Percentiles rank a stretch among this genome's conserved stretches.
phyloP scores from a whole-genome alignment of 768 basidiomycete species.

The Agaricus blazei region DNA sequence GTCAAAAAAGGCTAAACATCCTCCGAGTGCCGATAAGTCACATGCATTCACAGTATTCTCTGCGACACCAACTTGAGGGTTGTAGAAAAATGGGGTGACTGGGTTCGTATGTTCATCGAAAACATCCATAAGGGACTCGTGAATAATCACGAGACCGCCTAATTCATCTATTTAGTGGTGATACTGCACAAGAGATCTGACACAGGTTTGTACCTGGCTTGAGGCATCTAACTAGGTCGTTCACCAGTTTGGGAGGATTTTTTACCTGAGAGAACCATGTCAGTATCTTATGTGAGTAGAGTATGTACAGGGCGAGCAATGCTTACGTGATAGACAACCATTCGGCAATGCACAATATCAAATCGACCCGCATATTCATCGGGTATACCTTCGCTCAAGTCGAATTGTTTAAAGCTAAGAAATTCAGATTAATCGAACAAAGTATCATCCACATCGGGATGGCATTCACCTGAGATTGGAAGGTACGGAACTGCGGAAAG shows the following conservation, averaged over 20 bases:
- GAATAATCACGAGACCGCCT: conserved; percentile 19
- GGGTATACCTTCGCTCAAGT: conserved; percentile 17
- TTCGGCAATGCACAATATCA: conserved; percentile 23
- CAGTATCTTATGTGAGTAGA: background rate
- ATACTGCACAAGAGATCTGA: background rate
- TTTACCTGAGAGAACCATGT: conserved; percentile 9
- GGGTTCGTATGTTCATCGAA: conserved; percentile 15
- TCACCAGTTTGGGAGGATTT: conserved; percentile 14
- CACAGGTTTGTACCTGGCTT: conserved; percentile 14
- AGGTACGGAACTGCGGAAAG: background rate
- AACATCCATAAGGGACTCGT: conserved; percentile 18
- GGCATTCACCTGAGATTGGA: conserved; percentile 1
- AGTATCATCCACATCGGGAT: background rate
- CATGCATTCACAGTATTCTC: conserved; percentile 7
- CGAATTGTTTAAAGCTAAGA: conserved; percentile 19
- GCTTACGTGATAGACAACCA: conserved; percentile 21
- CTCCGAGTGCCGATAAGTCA: conserved; percentile 17
- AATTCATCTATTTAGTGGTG: background rate
- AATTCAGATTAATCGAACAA: background rate
- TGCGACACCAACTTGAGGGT: conserved; percentile 3
- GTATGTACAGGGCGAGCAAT: background rate
- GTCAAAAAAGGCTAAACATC: conserved; percentile 17
- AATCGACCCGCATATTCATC: conserved; percentile 14
- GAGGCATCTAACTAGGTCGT: conserved; percentile 13
- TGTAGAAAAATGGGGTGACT: conserved; percentile 14